These are phyloP conservation scores for Acanthochlamys bracteata DNA, from an alignment of 106 monocot species.

Conservation along the genomic window DNA sequence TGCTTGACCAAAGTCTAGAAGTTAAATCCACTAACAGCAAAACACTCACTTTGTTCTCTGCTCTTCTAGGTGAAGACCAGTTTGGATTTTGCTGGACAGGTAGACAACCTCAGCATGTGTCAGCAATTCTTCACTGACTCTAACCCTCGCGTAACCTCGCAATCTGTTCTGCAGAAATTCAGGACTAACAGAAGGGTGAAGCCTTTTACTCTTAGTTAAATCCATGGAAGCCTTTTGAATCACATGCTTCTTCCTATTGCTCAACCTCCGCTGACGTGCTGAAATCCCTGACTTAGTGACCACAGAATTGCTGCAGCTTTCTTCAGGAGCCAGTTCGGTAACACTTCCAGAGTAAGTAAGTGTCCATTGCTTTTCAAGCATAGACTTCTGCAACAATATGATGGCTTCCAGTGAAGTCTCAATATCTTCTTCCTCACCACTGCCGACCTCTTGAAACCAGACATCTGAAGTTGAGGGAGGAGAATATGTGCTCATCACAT, in stretches of 20 bases:
- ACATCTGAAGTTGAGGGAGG: conserved; percentile 20
- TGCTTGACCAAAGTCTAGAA: too few species aligned
- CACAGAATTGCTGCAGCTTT: conserved; percentile 12
- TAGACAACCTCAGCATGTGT: conserved; percentile 60
- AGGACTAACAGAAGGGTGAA: conserved; percentile 23
- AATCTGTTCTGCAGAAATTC: conserved; percentile 23
- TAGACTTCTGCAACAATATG: conserved; percentile 76
- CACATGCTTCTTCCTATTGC: conserved; percentile 17
- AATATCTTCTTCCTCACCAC: conserved; percentile 25
- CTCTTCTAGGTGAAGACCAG: conserved; percentile 43
- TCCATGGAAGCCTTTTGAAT: conserved; percentile 5
- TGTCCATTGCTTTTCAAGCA: conserved; percentile 97
- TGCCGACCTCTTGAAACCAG: conserved; percentile 18
- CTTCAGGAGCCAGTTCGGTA: conserved; percentile 7
- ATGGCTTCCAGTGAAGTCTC: conserved; percentile 78
- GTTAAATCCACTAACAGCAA: neutral
- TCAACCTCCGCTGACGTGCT: conserved; percentile 55
- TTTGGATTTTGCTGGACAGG: conserved; percentile 46
- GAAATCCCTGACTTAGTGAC: conserved; percentile 65
- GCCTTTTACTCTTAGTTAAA: conserved; percentile 5
- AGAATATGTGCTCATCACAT: conserved; percentile 19
- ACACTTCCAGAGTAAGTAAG: conserved; percentile 42
- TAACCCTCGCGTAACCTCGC: conserved; percentile 45
- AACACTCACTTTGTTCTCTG: conserved; percentile 41
- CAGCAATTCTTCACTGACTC: conserved; percentile 40